Conservation (phyloP, 257 asterid genomes). For the Gentiana straminea region DNA sequence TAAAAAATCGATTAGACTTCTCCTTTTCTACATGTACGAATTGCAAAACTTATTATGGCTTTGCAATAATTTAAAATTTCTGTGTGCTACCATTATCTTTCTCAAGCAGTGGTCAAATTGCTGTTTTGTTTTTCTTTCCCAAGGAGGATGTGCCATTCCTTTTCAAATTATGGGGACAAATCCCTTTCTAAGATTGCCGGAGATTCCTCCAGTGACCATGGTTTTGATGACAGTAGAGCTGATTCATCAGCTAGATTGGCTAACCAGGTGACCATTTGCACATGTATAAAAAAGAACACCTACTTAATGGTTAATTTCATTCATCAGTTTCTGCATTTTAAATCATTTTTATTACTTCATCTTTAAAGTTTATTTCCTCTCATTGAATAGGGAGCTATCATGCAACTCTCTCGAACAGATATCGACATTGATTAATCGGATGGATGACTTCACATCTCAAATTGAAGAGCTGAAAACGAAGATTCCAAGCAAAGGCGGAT, state of each 20-base stretch:
- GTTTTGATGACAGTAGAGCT: slow-evolving; percentile 40
- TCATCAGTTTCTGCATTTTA: not conserved
- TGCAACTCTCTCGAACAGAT: slow-evolving; percentile 86
- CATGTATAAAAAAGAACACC: not conserved
- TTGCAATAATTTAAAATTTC: not conserved
- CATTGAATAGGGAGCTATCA: slow-evolving; percentile 29
- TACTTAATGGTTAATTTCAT: not conserved
- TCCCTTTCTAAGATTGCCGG: slow-evolving; percentile 29
- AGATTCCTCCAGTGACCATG: slow-evolving; percentile 17
- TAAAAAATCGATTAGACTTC: no score
- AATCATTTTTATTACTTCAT: not conserved
- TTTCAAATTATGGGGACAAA: slow-evolving; percentile 56
- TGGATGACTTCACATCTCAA: slow-evolving; percentile 77
- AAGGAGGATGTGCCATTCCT: slow-evolving; percentile 89
- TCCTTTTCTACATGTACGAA: no score
- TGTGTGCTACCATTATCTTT: not conserved
- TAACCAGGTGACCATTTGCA: slow-evolving; percentile 33
- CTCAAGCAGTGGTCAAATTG: not conserved
- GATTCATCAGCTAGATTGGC: slow-evolving; percentile 33
- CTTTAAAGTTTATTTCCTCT: not conserved
- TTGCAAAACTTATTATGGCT: no score
- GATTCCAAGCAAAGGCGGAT: slow-evolving; percentile 35
- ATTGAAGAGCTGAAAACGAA: slow-evolving; percentile 72
- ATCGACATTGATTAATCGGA: slow-evolving; percentile 65
- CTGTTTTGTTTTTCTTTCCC: slow-evolving; percentile 2